Base-by-base conservation (phyloP, 768 basidiomycete genomes). In the Phylloporus rhodoxanthus region DNA sequence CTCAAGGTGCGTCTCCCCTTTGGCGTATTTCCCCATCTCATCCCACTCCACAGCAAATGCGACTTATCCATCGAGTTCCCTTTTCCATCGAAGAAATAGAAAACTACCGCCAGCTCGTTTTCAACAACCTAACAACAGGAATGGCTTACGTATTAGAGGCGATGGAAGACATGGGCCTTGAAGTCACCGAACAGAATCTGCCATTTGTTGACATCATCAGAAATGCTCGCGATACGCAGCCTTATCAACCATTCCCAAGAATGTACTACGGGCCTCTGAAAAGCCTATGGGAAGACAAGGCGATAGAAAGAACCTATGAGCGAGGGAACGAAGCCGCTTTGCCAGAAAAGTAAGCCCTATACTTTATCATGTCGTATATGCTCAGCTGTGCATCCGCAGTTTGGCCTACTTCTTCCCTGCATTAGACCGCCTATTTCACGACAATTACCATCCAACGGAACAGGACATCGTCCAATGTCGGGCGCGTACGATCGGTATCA, bases 301-400 rank as follows among this genome's bases (percentile, higher is more conserved):
- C 78, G 40, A 78, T 94, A 1, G 84, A 85, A 63, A 75, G 75
- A 60, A 85, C 88, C n/a, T 91, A 81, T 69, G 74, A 73, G 17
- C 70, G 91, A 49, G 91, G 90, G 4, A 93, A 96, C 64, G 93
- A 95, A 64, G 91, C 86, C 13, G 91, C 91, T 2, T 67, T 95
- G 47, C 92, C 91, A 5, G 93, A 96, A 67, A 94, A 93, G 87
- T 90, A 65, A 54, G 76, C 65, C 21, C n/a, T 33, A 15, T 38
- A 37, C 36, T 8, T 25, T 9, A 14, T 43, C 19, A 5, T 48
- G 17, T 28, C 39, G 8, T 28, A 25, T 39, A 8, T 47, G 5
- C 28, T 56, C 8, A 51, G 2, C 21, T 20, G 13, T n/a, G 45
- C 47, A 11, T 32, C 34, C 48, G 20, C 59, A 90, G 87, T 60